A percentile compares a stretch with the other conserved stretches of the same genome.
These are phyloP conservation scores for Fistulinella prunicolor DNA, from an alignment of 768 basidiomycete genomes.

Conservation along the genomic window DNA sequence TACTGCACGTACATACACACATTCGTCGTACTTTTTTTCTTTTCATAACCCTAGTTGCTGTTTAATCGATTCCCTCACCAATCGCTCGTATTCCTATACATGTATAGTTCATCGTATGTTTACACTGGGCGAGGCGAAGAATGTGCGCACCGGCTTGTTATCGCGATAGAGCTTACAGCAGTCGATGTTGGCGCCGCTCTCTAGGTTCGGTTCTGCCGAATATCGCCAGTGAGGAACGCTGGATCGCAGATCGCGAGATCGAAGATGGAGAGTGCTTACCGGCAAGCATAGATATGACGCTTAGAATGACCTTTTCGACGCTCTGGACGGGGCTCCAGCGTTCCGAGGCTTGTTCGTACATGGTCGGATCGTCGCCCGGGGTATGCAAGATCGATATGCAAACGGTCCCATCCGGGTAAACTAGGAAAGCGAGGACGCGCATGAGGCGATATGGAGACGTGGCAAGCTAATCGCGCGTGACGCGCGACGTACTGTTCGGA, in stretches of 20 bases:
- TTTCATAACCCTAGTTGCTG: conserved; percentile 76
- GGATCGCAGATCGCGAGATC: background rate
- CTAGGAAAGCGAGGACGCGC: conserved; percentile 39
- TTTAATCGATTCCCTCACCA: conserved; percentile 77
- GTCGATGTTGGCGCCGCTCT: conserved; percentile 96
- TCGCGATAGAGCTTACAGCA: conserved; percentile 97
- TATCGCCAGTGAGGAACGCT: too few species aligned
- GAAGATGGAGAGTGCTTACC: conserved; percentile 44
- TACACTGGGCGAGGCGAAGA: background rate
- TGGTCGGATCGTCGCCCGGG: conserved; percentile 86
- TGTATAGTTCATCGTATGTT: background rate
- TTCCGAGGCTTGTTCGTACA: conserved; percentile 94
- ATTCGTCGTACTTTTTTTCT: background rate
- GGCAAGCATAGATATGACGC: conserved; percentile 96
- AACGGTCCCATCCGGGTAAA: conserved; percentile 94
- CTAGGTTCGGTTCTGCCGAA: conserved; percentile 84
- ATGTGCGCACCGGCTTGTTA: conserved; percentile 52
- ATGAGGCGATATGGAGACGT: background rate
- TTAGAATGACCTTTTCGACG: conserved; percentile 94
- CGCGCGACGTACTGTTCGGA: conserved; percentile 82
- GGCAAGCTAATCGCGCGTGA: too few species aligned
- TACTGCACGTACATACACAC: background rate
- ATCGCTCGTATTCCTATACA: conserved; percentile 77
- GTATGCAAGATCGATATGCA: conserved; percentile 98
- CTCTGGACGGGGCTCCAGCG: conserved; percentile 99